Base-by-base conservation (phyloP, 1,284 basidiomycete genomes). In the Rhodotorula sp. region DNA sequence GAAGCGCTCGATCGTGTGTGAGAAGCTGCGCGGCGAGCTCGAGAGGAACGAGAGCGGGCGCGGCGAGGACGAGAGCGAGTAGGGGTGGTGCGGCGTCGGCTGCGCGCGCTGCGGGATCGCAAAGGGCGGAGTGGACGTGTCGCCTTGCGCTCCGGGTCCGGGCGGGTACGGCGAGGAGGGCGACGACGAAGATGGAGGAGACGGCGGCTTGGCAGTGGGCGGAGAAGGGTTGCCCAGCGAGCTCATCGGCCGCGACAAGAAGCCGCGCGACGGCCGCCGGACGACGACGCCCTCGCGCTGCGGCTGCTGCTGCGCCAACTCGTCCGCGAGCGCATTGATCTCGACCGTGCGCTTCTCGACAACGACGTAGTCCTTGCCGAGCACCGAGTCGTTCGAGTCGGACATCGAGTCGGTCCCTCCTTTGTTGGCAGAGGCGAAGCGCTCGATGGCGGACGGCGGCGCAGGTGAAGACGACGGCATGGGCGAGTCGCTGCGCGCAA, bases 331-430 rank as follows among this genome's bases (percentile, higher is more conserved):
- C 14, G 84, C 84, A 67, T 86, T 86, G 74, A 86, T 84, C 78
- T 87, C 85, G 17, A 86, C 85, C 4, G 83, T 85, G 48, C 84
- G 80, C 79, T 86, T 87, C 79, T 87, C 85, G 19, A 87, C 83
- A 49, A 87, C 83, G 8, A 86, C 85, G 75, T 86, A 87, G 63
- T 86, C 85, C 44, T 79, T 78, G 1, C 81, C 81, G 8, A 82
- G 75, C n/a, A 81, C 75, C 63, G 78, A 78, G 46, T 79, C 78
- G 56, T 78, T 79, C 64, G 72, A 72, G 48, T 74, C 64, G 45
- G 70, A 56, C 68, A 74, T 64, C 41, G 70, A 70, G 61, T 64
- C 41, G 57, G 60, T 46, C 53, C 59, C 41, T 34, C 34, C 62
- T 68, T 49, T 70, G 53, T 52, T 60, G 27, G 62, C 67, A 25